Percentiles rank a stretch among this genome's conserved stretches.
Evolutionary conservation across 139 green algal genomes (phyloP).

Genomic region (Desmodesmus armatus): DNA sequence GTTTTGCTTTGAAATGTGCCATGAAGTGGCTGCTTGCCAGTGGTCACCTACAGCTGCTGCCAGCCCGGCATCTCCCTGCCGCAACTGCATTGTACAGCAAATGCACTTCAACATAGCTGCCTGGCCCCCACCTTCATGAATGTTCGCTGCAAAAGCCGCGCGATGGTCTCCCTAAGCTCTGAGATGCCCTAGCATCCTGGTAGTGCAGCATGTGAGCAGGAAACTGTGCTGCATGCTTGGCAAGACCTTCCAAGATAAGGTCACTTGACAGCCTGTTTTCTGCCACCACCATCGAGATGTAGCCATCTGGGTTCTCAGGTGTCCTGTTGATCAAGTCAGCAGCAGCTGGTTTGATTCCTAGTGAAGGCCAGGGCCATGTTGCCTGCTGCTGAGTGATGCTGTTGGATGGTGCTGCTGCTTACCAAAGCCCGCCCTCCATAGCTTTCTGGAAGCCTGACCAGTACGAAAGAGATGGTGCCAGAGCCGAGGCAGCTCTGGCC

Average conservation of each 20-base stretch:
- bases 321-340: not conserved
- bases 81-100: too few species aligned
- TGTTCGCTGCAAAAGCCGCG: constrained; percentile 53
- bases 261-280: constrained; percentile 58
- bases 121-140: constrained; percentile 58
- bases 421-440: constrained; percentile 8
- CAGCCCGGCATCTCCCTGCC: too few species aligned
- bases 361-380: not conserved
- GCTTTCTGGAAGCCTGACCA: not conserved
- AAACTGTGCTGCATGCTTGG: not conserved
- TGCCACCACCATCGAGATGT: constrained; percentile 56
- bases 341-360: too few species aligned
- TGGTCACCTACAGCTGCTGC: too few species aligned
- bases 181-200: constrained; percentile 55
- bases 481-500: not conserved
- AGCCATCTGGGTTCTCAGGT: constrained; percentile 48
- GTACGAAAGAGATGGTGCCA: not conserved
- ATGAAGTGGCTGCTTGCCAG: too few species aligned
- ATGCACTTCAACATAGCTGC: not conserved
- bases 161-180: constrained; percentile 53
- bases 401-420: not conserved
- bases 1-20: too few species aligned
- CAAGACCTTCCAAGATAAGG: not conserved
- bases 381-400: not conserved
- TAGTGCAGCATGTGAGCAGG: constrained; percentile 23